A percentile compares a stretch with the other conserved stretches of the same genome.
phyloP scores from a whole-genome alignment of 305 asterid species.

The Fraxinus dipetala region DNA sequence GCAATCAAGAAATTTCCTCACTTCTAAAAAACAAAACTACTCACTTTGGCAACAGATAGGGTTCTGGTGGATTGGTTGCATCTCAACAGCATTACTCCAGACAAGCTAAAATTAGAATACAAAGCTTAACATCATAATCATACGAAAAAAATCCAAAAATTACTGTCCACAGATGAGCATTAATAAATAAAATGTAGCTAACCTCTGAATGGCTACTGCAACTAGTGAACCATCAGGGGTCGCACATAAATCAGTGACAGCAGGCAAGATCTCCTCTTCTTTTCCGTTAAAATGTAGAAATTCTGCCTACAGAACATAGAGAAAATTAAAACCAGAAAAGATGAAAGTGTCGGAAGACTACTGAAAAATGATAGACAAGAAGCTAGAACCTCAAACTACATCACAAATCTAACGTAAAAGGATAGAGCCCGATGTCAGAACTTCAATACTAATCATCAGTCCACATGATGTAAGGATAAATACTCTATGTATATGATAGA shows the following conservation, averaged over 20 bases:
- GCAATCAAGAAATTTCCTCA: neutral
- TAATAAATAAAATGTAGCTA: constrained; percentile 15
- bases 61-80: constrained; percentile 51
- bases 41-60: constrained; percentile 60
- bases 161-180: neutral
- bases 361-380: neutral
- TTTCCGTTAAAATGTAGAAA: constrained; percentile 38
- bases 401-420: neutral
- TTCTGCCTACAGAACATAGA: constrained; percentile 55
- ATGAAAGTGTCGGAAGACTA: neutral
- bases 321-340: constrained; percentile 2
- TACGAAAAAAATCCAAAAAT: neutral
- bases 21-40: constrained; percentile 22
- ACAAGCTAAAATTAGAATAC: constrained; percentile 44
- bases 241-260: constrained; percentile 68
- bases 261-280: constrained; percentile 50
- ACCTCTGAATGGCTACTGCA: constrained; percentile 81
- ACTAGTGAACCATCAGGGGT: constrained; percentile 59
- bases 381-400: neutral
- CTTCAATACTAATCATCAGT: neutral
- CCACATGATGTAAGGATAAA: neutral
- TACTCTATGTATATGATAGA: neutral
- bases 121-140: constrained; percentile 12
- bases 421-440: neutral
- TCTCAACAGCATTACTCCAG: constrained; percentile 68